Evolutionary conservation across 306 rosid species (phyloP).

Genomic region (Medicago arabica): DNA sequence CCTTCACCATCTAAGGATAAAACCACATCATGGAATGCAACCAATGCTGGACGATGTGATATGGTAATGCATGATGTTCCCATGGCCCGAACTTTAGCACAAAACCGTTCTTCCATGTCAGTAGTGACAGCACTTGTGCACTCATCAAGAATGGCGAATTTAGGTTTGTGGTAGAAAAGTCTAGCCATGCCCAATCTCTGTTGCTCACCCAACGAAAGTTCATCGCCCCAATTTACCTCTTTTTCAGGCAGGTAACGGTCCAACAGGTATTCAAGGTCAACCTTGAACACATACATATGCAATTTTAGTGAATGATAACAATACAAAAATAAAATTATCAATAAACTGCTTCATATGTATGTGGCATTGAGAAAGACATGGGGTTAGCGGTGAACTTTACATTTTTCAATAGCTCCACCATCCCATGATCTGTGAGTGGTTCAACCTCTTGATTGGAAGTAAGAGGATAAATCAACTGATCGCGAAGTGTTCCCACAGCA

Average conservation of each 20-base stretch:
- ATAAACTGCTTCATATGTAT: constrained; percentile 20
- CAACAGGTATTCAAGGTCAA: constrained; percentile 93
- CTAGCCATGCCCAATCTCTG: constrained; percentile 99
- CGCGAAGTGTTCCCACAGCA: constrained; percentile 98
- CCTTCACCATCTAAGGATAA: constrained; percentile 98
- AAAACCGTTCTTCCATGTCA: constrained; percentile 99
- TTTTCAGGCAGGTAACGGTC: constrained; percentile 88
- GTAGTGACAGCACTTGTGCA: constrained; percentile 99
- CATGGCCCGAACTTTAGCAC: constrained; percentile 97
- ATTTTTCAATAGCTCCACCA: constrained; percentile 89
- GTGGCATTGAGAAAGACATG: constrained; percentile 37
- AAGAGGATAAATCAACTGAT: constrained; percentile 95
- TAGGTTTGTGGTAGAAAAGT: constrained; percentile 96
- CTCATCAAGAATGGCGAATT: constrained; percentile 98
- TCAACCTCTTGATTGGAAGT: constrained; percentile 77
- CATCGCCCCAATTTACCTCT: constrained; percentile 98
- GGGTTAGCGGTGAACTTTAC: constrained; percentile 46
- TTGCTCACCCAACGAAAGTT: constrained; percentile 96
- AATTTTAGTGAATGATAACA: constrained; percentile 35
- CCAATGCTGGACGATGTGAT: constrained; percentile 98
- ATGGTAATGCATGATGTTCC: constrained; percentile 99
- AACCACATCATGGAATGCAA: constrained; percentile 96
- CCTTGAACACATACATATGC: constrained; percentile 57
- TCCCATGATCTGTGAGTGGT: constrained; percentile 78
- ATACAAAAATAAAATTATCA: constrained; percentile 38